A percentile compares a stretch with the other conserved stretches of the same genome.
These are phyloP conservation scores for Tephrocybe sp. DNA, from an alignment of 768 basidiomycete species.

Conservation along the genomic window DNA sequence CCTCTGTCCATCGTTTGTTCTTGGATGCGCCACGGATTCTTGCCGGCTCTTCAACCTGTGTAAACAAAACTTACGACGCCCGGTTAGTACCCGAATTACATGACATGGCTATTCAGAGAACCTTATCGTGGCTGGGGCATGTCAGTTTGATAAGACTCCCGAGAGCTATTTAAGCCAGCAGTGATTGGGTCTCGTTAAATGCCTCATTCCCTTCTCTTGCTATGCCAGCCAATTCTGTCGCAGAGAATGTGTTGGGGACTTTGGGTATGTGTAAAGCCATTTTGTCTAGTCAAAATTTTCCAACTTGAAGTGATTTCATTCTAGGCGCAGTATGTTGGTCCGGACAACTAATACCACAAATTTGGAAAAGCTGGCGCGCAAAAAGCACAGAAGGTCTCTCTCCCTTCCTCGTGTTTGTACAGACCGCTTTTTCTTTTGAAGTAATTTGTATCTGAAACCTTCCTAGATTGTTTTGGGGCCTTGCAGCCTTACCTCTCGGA, in stretches of 20 bases:
- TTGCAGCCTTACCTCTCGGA: slow-evolving; percentile 60
- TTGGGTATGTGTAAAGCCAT: slow-evolving; percentile 40
- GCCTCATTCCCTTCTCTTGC: neutral
- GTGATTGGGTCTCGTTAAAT: no score
- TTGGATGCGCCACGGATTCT: no score
- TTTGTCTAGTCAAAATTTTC: neutral
- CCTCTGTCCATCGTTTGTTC: no score
- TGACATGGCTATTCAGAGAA: no score
- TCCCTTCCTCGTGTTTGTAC: slow-evolving; percentile 56
- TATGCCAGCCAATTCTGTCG: slow-evolving; percentile 47
- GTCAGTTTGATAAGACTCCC: no score
- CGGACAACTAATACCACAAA: slow-evolving; percentile 64
- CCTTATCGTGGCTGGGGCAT: no score
- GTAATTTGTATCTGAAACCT: neutral
- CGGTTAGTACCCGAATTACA: no score
- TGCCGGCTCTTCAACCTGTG: no score
- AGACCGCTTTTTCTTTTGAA: neutral
- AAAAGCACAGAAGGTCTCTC: slow-evolving; percentile 73
- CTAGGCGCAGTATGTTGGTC: slow-evolving; percentile 67
- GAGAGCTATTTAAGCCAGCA: no score
- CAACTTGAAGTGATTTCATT: neutral
- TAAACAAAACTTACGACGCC: no score
- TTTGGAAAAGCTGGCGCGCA: slow-evolving; percentile 67
- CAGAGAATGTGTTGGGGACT: slow-evolving; percentile 70
- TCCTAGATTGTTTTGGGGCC: slow-evolving; percentile 57